Evolutionary conservation across 2,329 filamentous ascomycete species (phyloP), one percentile per base, ranked within the genome.

Genomic region (Thelonectria rubi): DNA sequence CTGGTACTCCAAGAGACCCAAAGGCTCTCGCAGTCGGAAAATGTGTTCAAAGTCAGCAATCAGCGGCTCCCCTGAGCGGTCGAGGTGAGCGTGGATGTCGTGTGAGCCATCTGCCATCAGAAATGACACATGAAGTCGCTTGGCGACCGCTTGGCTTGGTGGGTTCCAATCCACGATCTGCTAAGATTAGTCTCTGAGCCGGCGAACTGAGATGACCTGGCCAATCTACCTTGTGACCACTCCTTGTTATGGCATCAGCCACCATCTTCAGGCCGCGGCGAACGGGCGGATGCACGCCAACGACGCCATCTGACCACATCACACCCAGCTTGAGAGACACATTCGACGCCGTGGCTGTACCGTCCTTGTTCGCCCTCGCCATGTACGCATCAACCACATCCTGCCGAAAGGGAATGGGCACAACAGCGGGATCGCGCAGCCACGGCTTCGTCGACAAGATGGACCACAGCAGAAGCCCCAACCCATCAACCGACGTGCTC

Each of bases 321-420:
- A 89, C 73, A 0, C 80, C 88, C 67, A 90, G 84, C 3, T 81
- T 78, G 17, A 90, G 77, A 9, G 78, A 75, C 1, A 70, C 66
- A 1, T 68, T 61, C 0, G n/a, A 14, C 1, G 43, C 9, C 3
- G 42, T 64, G 0, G 32, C 43, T 2, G n/a, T 45, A 0, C 66
- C 64, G 7, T 55, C 24, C 0, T n/a, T 12, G 10, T 63, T 52
- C 2, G 67, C 69, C 1, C 75, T 74, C 3, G 70, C 71, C 14
- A 76, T 69, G 18, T 82, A 78, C 2, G 81, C 72, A 11, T 80
- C 74, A 2, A 75, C 55, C 3, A 81, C 65, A 0, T 84, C 79
- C 21, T 82, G 75, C 2, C 88, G 82, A 84, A 88, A 92, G 0
- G 89, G 89, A 1, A 92, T 78, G 18, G 90, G 86, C 42, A 87